Conservation (phyloP, 2,329 filamentous ascomycete species). For the Alternaria panax region DNA sequence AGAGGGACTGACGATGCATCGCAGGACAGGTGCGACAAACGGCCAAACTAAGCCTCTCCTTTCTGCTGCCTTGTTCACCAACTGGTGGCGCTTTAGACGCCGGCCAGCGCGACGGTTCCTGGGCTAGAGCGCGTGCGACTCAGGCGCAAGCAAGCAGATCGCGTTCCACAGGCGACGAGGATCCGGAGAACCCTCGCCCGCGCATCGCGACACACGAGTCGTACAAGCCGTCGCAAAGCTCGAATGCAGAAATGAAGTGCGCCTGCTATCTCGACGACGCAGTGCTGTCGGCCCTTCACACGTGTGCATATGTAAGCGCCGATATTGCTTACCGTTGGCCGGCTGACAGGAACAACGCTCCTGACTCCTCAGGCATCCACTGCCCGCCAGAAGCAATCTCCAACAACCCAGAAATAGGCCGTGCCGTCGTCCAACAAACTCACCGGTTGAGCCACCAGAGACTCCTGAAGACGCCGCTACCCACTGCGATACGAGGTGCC, state of each 20-base stretch:
- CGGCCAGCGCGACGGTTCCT: conserved; percentile 3
- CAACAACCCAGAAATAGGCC: conserved; percentile 21
- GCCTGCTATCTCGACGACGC: not conserved
- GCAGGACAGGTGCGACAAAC: not conserved
- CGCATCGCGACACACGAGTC: conserved; percentile 3
- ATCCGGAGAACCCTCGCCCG: conserved; percentile 7
- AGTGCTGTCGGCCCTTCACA: not conserved
- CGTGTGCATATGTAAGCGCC: not conserved
- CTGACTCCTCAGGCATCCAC: conserved; percentile 15
- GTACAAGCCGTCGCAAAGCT: not conserved
- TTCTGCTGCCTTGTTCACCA: not conserved
- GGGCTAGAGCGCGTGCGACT: not conserved
- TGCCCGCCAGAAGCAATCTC: conserved; percentile 9
- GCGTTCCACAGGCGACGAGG: not conserved
- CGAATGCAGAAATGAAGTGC: not conserved
- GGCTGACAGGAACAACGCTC: conserved; percentile 6
- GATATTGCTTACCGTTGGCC: not conserved
- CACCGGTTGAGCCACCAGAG: conserved; percentile 15
- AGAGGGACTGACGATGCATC: not conserved
- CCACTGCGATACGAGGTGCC: conserved; percentile 16
- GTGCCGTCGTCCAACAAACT: conserved; percentile 12
- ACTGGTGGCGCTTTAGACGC: not conserved
- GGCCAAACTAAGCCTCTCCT: not conserved
- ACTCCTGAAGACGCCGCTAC: conserved; percentile 20
- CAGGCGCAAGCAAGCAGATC: conserved; percentile 2